Evolutionary conservation across 1,139 yeast species (phyloP), one percentile per base, ranked within the genome.

Genomic region (Lodderomyces orthopsilosis): DNA sequence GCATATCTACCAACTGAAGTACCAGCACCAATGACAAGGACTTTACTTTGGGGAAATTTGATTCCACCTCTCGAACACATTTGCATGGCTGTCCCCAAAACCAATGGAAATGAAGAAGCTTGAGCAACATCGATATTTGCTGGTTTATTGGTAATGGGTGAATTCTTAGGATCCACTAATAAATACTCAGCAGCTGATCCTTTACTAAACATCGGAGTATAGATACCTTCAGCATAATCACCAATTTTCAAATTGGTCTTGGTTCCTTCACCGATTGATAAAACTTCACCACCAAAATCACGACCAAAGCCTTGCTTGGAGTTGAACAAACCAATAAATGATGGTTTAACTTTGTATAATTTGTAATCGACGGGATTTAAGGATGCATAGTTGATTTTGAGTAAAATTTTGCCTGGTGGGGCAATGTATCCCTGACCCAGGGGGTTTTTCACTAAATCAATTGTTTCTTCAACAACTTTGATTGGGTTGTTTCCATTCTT

Each of bases 1-100:
- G 76, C 73, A 62, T 69, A 75, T 47, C 79, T 61, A 1, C 93
- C 95, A 5, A 85, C 85, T n/a, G 83, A 69, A 1, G 94, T 79
- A 4, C 87, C 79, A 12, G 85, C 93, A 36, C 95, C 95, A 46
- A 85, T 68, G 34, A 87, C 68, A 40, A 86, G 65, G 1, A 85
- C 74, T 47, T 65, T 65, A 19, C 46, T 47, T 35, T 46, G 40
- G 17, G 44, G 40, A 8, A 48, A 41, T 10, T 40, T 42, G 2
- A 48, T 40, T 4, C 41, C 47, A 42, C 61, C 61, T 39, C 80
- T 57, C 6, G 18, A 6, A 15, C 12, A 3, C 43, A 79, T 56
- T 36, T 65, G 67, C 49, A 58, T 66, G 0, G 89, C 88, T 1
- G 89, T 70, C 6, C 83, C 83, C 47, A 78, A 74, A 23, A 81